Conservation (phyloP, 306 rosid genomes). For the Sicyos baderoa region DNA sequence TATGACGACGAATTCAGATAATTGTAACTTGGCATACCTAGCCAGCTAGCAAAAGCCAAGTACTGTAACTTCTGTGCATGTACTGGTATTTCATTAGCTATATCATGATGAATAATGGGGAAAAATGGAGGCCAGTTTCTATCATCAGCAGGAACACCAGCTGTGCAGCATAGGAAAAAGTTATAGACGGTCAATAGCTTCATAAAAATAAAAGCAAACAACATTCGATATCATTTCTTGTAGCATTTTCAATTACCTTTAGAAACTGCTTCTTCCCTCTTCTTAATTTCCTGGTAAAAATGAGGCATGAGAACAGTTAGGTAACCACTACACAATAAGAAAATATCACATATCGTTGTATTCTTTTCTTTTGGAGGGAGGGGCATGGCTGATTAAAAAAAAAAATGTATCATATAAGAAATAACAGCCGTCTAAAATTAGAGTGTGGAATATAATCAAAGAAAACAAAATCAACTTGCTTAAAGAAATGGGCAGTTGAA, state of each 20-base stretch:
- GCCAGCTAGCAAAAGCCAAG: conserved; percentile 97
- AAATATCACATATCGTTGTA: background rate
- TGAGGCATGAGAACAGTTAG: conserved; percentile 22
- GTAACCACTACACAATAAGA: conserved; percentile 20
- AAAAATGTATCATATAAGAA: background rate
- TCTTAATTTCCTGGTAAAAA: conserved; percentile 59
- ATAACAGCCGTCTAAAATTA: background rate
- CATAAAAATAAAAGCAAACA: background rate
- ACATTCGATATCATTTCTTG: background rate
- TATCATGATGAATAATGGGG: conserved; percentile 96
- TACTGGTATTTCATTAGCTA: conserved; percentile 87
- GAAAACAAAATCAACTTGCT: conserved; percentile 2
- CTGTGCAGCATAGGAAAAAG: conserved; percentile 28
- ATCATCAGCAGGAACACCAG: conserved; percentile 64
- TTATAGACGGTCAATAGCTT: conserved; percentile 11
- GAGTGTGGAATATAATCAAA: conserved; percentile 1
- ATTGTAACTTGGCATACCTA: conserved; percentile 51
- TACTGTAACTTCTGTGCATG: conserved; percentile 94
- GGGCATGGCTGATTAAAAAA: background rate
- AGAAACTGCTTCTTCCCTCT: conserved; percentile 79
- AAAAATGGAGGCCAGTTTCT: conserved; percentile 96
- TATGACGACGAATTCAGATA: conserved; percentile 18
- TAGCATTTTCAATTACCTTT: conserved; percentile 36
- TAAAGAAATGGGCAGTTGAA: background rate
- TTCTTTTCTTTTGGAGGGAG: background rate